Evolutionary conservation across 345 rosid species (phyloP), one percentile per base, ranked within the genome.

Genomic region (Eucalyptus urophylla): DNA sequence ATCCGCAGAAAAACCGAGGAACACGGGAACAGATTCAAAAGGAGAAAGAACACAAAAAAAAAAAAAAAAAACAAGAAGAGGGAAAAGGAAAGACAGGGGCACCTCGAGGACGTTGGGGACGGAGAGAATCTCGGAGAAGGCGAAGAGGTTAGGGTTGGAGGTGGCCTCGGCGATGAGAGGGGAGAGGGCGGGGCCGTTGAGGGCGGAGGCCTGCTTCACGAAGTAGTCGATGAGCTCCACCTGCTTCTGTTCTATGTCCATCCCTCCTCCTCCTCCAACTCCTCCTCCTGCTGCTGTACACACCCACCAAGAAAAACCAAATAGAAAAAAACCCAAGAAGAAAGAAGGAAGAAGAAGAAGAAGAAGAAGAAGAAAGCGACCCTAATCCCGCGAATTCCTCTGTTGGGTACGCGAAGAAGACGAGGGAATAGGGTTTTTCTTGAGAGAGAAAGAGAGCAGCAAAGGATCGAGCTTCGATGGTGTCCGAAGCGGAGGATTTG

Each of bases 81-180:
- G 27, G 1, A 43, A 25, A 47, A 47, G 54, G 27, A 11, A 49
- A 49, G 21, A 47, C 4, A 0, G 29, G 19, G 10, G 3, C n/a
- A 29, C 58, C 87, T 86, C 87, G 54, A 86, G 60, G 29, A 86
- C 58, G 87, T n/a, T 86, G 58, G 87, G 87, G 14, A 86, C 94
- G 29, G 94, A 93, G 90, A 97, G 96, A 94, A 97, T 97, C 96
- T 97, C 99, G 31, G 99, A 96, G 95, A 97, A 97, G 88, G 97
- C 98, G 86, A 96, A 97, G 90, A 97, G 99, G 45, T 93, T 95
- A 31, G 98, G 96, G 85, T 97, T 94, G 89, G 99, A 96, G 80
- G 99, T 96, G 90, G 97, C 99, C 90, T 96, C 98, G 49, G 92
- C 86, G 83, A 97, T 88, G 90, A 97, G 88, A 49, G 96, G 72